These are phyloP conservation scores for Penicillium sp. DNA, from an alignment of 2,329 filamentous ascomycete genomes.

Conservation along the genomic window DNA sequence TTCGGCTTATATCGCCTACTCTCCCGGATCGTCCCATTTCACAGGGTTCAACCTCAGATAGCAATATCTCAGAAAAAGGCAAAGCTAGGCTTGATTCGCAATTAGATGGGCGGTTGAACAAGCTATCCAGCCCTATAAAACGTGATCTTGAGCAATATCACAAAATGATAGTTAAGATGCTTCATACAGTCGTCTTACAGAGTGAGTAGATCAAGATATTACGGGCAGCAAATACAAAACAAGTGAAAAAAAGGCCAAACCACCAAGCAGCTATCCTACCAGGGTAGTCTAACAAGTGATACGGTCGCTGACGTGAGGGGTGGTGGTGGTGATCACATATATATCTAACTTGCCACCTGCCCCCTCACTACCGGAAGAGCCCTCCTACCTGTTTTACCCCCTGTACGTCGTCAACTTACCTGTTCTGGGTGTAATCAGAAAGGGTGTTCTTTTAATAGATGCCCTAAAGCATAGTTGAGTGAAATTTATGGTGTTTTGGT, in stretches of 20 bases:
- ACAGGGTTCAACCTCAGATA: background rate
- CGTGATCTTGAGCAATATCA: slow-evolving; percentile 5
- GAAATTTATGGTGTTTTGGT: background rate
- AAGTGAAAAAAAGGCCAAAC: slow-evolving; percentile 1
- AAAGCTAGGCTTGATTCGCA: background rate
- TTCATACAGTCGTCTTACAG: background rate
- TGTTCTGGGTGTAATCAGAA: background rate
- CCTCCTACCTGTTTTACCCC: slow-evolving; percentile 1
- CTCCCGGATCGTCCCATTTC: background rate
- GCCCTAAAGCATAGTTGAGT: background rate
- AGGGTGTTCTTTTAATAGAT: background rate
- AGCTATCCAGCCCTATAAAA: slow-evolving; percentile 2
- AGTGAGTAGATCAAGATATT: background rate
- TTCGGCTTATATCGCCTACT: slow-evolving; percentile 3
- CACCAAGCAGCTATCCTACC: background rate
- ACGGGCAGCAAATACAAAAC: background rate
- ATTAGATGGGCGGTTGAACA: background rate
- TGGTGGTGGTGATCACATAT: background rate
- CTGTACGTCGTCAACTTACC: slow-evolving; percentile 1
- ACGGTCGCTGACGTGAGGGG: background rate
- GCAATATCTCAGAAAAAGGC: slow-evolving; percentile 1
- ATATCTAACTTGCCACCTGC: background rate
- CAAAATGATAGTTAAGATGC: slow-evolving; percentile 1
- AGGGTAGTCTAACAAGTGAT: background rate
- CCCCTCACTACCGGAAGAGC: background rate